Evolutionary conservation across 805 yeast species (phyloP).

Genomic region (Barnettozyma vustinii): DNA sequence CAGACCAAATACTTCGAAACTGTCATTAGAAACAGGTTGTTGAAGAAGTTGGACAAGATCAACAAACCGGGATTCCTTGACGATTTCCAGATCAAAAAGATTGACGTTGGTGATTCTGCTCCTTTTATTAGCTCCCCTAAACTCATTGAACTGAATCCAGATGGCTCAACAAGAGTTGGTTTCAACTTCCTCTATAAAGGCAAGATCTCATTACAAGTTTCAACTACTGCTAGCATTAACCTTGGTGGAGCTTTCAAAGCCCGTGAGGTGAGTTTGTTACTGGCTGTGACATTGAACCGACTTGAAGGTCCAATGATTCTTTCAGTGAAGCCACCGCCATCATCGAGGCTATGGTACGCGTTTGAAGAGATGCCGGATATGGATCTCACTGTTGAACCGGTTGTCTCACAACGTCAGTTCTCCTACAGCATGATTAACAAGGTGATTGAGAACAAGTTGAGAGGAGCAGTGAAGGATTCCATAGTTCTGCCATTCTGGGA

Average conservation of each 20-base stretch:
- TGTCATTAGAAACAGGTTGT: conserved; percentile 52
- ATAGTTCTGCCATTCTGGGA: conserved; percentile 87
- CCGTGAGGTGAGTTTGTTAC: conserved; percentile 67
- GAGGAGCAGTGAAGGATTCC: conserved; percentile 73
- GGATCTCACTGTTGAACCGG: conserved; percentile 77
- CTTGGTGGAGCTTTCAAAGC: conserved; percentile 70
- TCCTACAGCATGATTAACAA: conserved; percentile 76
- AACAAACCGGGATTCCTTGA: conserved; percentile 86
- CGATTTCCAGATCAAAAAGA: conserved; percentile 66
- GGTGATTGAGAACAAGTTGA: conserved; percentile 69
- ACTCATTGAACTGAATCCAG: conserved; percentile 65
- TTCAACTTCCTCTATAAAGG: conserved; percentile 69
- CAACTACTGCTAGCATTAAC: conserved; percentile 74
- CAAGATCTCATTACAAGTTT: conserved; percentile 64
- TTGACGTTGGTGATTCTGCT: conserved; percentile 73
- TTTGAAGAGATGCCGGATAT: conserved; percentile 75
- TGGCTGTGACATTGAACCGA: conserved; percentile 62
- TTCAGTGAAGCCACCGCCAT: conserved; percentile 82
- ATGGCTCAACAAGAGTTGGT: conserved; percentile 65
- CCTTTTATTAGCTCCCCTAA: conserved; percentile 76
- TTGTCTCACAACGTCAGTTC: conserved; percentile 80
- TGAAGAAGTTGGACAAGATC: conserved; percentile 69
- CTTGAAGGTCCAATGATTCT: conserved; percentile 71
- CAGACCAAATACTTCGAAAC: conserved; percentile 62
- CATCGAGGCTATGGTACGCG: conserved; percentile 86